Base-by-base conservation (phyloP, 306 rosid species). In the Cercis canadensis region DNA sequence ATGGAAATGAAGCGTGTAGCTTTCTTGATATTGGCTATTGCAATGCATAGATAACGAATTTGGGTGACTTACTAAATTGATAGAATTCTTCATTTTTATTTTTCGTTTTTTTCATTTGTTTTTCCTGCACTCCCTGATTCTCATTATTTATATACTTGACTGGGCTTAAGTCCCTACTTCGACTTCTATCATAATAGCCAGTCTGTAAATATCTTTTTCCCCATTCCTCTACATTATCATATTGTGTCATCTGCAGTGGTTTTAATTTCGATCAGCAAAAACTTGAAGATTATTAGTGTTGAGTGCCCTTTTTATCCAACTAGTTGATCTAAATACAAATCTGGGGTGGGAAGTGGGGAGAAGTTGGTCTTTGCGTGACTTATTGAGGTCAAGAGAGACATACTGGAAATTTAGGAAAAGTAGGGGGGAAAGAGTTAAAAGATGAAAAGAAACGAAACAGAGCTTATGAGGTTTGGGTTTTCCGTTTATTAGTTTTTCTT, bases 381-480 rank as follows among this genome's bases (percentile, higher is more conserved):
- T 46, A 37, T 24, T 24, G 29, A 24, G 29, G 29, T 24, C 29
- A 24, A 24, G 29, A 3, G 3, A 24, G 29, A 24, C 29, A 24
- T 24, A 24, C 29, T 24, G 29, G 29, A 24, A 24, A 24, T 24
- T 24, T 24, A 24, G 29, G 29, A 24, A n/a, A 3, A 24, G 29
- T 24, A 24, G 29, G 3, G 29, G 29, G 29, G 29, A 24, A 24
- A 24, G 29, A 1, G 29, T 24, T 24, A 52, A 51, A 40, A 40
- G 8, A 59, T 33, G 32, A 33, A 29, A 75, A 50, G 54, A 58
- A 24, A 67, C 21, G n/a, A 39, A 58, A 15, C 29, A 24, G 29
- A 24, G 10, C 10, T n/a, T n/a, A 37, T 37, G 43, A 1, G 43
- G 43, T 4, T 44, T 44, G 4, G 50, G 16, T 29, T 4, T 24